These are phyloP conservation scores for Hypoxylon trugodes DNA, from an alignment of 495 filamentous ascomycete species.

Conservation along the genomic window DNA sequence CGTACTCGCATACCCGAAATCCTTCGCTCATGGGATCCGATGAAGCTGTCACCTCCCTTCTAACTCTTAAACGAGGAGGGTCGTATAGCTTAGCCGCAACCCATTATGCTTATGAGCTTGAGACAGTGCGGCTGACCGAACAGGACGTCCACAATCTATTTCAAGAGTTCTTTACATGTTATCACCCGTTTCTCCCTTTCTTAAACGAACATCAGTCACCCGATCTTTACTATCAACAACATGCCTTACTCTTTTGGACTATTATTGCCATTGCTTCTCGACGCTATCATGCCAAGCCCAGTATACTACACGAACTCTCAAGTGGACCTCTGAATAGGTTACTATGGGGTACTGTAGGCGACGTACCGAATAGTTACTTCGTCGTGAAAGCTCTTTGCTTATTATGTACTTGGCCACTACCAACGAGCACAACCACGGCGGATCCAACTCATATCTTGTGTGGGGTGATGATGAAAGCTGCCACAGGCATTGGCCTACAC, in stretches of 20 bases:
- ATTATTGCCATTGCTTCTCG: conserved; percentile 84
- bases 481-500: conserved; percentile 90
- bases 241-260: conserved; percentile 85
- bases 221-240: conserved; percentile 77
- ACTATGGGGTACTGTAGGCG: conserved; percentile 82
- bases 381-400: conserved; percentile 92
- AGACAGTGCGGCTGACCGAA: conserved; percentile 75
- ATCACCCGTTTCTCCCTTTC: conserved; percentile 87
- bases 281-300: conserved; percentile 71
- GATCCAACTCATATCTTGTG: conserved; percentile 92
- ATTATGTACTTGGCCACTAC: conserved; percentile 90
- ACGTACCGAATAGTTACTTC: conserved; percentile 84
- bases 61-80: conserved; percentile 72
- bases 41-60: conserved; percentile 81
- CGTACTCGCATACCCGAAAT: conserved; percentile 63
- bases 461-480: conserved; percentile 92
- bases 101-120: conserved; percentile 66
- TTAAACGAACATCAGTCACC: conserved; percentile 74
- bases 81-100: conserved; percentile 60
- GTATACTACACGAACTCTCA: conserved; percentile 73
- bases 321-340: conserved; percentile 72
- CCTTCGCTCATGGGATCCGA: conserved; percentile 79
- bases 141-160: conserved; percentile 80
- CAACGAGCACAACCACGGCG: conserved; percentile 82
- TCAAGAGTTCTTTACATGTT: conserved; percentile 79